Base-by-base conservation (phyloP, 345 rosid species). In the Raphanus raphanistrum region DNA sequence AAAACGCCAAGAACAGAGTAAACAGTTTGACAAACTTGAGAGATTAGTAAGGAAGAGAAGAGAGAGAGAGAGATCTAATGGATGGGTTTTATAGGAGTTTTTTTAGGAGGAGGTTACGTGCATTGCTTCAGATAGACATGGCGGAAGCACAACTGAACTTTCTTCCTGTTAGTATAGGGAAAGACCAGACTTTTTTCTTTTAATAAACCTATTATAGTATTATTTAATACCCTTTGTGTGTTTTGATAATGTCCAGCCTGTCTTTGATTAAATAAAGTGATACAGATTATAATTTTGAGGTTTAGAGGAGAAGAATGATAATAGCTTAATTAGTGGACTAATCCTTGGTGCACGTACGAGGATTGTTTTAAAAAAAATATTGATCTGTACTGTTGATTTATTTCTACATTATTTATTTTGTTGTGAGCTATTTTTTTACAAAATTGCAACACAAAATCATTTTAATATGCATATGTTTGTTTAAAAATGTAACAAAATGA, bases 321-420 rank as follows among this genome's bases (percentile, higher is more conserved):
- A 74, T 57, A 68, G 50, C 78, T 28, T 79, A 73, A 73, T 73
- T 68, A 73, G 50, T 68, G 74, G 75, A 73, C 74, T 73, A 79
- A 73, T 79, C 74, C 70, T 73, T 73, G 5, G 48, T 50, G 35
- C 74, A 73, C 74, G 66, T 74, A 79, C 74, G 70, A 67, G 63
- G 21, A 63, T 60, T 4, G 6, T 28, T 0, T 10, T 2, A 15
- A 21, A 16, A 57, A 66, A n/a, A 41, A 43, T 75, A 31, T 28
- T 75, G 16, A 4, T 66, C 8, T 41, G 3, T 65, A 55, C 35
- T 13, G 4, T 17, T 62, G 4, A 61, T 59, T 38, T 10, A 38
- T 38, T 38, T 38, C 5, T n/a, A 62, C 13, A 6, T 4, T 58
- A 8, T 21, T 25, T 57, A 3, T 57, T 57, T 41, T 41, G n/a